Conservation (phyloP, 2,329 filamentous ascomycete species). For the Seiridium unicorne region DNA sequence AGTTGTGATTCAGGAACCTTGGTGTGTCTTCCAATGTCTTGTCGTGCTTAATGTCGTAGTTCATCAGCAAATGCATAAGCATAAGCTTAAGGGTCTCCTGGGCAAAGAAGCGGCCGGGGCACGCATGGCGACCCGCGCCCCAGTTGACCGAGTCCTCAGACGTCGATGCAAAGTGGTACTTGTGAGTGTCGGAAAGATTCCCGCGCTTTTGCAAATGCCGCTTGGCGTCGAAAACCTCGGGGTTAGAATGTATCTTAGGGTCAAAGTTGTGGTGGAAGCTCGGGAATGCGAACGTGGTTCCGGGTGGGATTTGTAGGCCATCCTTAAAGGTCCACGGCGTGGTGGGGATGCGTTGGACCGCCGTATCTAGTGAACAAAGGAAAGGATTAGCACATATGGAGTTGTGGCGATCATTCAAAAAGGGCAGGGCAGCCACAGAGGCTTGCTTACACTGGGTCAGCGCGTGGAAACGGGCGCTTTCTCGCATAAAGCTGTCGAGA, state of each 20-base stretch:
- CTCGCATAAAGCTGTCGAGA: slow-evolving; percentile 22
- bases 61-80: neutral
- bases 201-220: slow-evolving; percentile 7
- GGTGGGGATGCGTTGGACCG: slow-evolving; percentile 5
- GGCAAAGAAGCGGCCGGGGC: slow-evolving; percentile 5
- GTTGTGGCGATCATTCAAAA: too few relatives aligned
- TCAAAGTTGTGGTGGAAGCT: slow-evolving; percentile 10
- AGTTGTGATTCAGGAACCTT: neutral
- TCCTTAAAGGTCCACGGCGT: neutral
- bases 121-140: slow-evolving; percentile 5
- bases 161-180: slow-evolving; percentile 14
- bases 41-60: slow-evolving; percentile 1
- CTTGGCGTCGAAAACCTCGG: neutral
- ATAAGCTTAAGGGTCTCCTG: neutral
- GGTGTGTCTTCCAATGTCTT: slow-evolving; percentile 3
- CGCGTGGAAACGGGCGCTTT: slow-evolving; percentile 22
- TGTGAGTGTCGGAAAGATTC: slow-evolving; percentile 1
- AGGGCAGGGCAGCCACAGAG: neutral
- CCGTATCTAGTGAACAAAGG: neutral
- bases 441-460: slow-evolving; percentile 11
- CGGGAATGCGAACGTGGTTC: neutral
- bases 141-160: slow-evolving; percentile 9
- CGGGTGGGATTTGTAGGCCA: slow-evolving; percentile 21
- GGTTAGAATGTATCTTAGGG: slow-evolving; percentile 17
- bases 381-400: neutral